phyloP scores from a whole-genome alignment of 495 filamentous ascomycete genomes.

The Penicillium silybi region DNA sequence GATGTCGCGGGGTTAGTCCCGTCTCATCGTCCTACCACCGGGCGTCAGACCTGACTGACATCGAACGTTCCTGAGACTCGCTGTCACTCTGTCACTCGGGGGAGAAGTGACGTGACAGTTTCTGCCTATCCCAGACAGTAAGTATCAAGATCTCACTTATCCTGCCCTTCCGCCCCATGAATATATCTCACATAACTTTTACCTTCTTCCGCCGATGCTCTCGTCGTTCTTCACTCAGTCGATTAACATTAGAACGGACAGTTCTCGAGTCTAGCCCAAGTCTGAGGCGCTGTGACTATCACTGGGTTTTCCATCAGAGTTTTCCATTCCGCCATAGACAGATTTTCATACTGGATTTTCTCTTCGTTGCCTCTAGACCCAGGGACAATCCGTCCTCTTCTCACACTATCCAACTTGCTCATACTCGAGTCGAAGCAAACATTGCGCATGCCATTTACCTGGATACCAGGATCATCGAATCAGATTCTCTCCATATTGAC shows the following conservation, averaged over 20 bases:
- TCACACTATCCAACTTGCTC: not conserved
- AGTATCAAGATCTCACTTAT: not conserved
- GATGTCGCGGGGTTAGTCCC: not conserved
- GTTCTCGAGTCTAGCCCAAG: not conserved
- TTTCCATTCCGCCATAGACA: not conserved
- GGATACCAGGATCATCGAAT: not conserved
- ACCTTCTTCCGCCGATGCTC: not conserved
- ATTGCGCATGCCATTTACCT: not conserved
- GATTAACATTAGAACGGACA: not conserved
- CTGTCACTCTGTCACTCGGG: not conserved
- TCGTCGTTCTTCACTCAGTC: not conserved
- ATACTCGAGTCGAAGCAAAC: not conserved
- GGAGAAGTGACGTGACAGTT: not conserved
- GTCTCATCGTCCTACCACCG: not conserved
- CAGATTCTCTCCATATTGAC: not conserved
- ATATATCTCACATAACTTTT: not conserved
- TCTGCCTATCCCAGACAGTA: not conserved
- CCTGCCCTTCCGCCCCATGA: not conserved
- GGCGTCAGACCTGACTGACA: not conserved
- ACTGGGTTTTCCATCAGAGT: not conserved
- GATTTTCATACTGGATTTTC: not conserved
- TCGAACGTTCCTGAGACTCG: not conserved
- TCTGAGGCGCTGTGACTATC: not conserved
- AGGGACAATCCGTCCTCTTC: not conserved
- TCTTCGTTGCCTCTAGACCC: not conserved